Base-by-base conservation (phyloP, 306 rosid genomes). In the Acacia confusa region DNA sequence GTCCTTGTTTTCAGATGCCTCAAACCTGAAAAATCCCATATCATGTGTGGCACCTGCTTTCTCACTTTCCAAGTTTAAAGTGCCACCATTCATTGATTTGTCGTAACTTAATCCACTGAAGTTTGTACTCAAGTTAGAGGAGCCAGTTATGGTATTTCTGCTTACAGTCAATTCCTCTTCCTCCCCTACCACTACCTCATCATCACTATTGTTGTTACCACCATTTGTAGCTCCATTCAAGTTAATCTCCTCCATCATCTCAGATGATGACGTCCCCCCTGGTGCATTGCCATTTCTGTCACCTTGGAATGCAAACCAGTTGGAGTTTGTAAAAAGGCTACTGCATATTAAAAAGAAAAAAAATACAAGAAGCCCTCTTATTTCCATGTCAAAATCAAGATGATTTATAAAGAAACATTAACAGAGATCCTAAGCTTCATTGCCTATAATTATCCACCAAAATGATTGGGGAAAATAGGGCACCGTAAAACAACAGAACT, bases 221-320 rank as follows among this genome's bases (percentile, higher is more conserved):
- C 91, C 92, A 84, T 88, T 91, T 63, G 90, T 75, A 73, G 89
- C 78, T 76, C 98, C 94, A 38, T 89, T 92, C 91, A 96, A 89
- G 85, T 88, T 92, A 58, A 94, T 85, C 78, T 94, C 98, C 75
- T 94, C 98, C 99, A 94, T 90, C 79, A 90, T 89, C 74, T 94
- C 99, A 0, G 93, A 84, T 43, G 92, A 82, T 79, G 93, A 82
- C 19, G 94, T 79, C 22, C 89, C 96, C 72, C 74, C 91, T 76
- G 91, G 69, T 71, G 87, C 83, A 85, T 83, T 82, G 67, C 88
- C 94, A 72, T 77, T 84, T 90, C 97, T 87, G 74, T 90, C 97
- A 25, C 94, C 97, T 96, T 96, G 97, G 90, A 91, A 96, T 7
- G 97, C 94, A 82, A 96, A 94, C 99, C 99, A 96, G 89, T 93